Evolutionary conservation across 2,329 filamentous ascomycete genomes (phyloP), one percentile per base, ranked within the genome.

Genomic region (Cryphonectria nitschkei): DNA sequence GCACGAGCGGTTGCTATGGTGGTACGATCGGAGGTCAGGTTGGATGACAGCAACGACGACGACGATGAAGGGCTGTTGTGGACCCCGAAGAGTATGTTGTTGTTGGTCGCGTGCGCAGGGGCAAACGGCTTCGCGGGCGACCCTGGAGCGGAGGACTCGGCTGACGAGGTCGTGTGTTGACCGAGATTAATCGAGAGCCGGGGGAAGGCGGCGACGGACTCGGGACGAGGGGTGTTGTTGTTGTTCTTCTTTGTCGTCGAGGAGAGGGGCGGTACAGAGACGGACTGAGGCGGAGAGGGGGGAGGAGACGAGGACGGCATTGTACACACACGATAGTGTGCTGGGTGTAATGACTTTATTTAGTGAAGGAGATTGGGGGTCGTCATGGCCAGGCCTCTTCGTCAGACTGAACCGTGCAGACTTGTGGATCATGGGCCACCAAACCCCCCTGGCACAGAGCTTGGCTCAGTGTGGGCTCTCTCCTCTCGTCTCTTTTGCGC

Each of bases 231-330:
- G 41, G 71, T 56, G 62, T 3, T 50, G 22, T n/a, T 50, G 46
- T 50, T 50, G 22, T 50, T 50, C 34, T 68, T 67, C 61, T 58
- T 52, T 32, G 68, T 72, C 29, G 46, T 50, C 46, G 22, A 50
- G 46, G 70, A 68, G 34, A 63, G 66, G 64, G 63, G 32, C 69
- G 65, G 62, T 29, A 62, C 46, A 60, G 72, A 46, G 65, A 65
- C 61, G 41, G 68, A 58, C 54, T 62, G 69, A 34, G 68, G 65
- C 66, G 69, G 65, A 60, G 66, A 65, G 50, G 69, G 66, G 61
- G 71, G 67, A 71, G 70, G 68, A 70, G 70, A 73, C 34, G 65
- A 69, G 54, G 72, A 70, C 50, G 72, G 72, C 72, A 73, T 73
- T 68, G 63, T 73, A 61, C 70, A 62, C 65, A 65, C 65, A 11